Percentiles rank a stretch among this genome's conserved stretches.
These are phyloP conservation scores for Hypholoma sublateritium DNA, from an alignment of 768 basidiomycete genomes.

Conservation along the genomic window DNA sequence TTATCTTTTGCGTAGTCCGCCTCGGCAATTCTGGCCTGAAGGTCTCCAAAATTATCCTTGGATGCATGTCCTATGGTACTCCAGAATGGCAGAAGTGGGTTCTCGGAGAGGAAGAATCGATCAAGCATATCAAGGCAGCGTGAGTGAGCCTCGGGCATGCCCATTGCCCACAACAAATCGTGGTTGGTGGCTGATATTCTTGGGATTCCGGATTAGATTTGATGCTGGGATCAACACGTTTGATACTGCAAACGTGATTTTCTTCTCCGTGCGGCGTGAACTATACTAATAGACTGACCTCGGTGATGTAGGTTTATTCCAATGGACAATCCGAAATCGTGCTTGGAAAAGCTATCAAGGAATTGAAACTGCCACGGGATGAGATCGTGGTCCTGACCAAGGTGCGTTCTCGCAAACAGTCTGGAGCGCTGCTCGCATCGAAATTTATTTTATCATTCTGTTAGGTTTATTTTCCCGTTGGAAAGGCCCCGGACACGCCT, in stretches of 20 bases:
- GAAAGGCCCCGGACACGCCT: constrained; percentile 17
- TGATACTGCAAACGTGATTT: constrained; percentile 50
- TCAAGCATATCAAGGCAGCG: constrained; percentile 54
- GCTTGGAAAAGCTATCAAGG: constrained; percentile 71
- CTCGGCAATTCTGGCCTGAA: constrained; percentile 4
- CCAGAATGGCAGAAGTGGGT: constrained; percentile 52
- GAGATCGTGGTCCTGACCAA: constrained; percentile 84
- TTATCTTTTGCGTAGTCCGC: not conserved
- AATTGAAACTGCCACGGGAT: constrained; percentile 65
- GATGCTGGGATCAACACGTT: constrained; percentile 65
- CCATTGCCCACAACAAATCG: not conserved
- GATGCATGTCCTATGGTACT: constrained; percentile 51
- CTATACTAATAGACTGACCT: not conserved
- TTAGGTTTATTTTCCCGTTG: constrained; percentile 31
- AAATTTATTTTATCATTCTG: not conserved
- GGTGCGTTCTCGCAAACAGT: constrained; percentile 3
- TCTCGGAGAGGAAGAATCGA: constrained; percentile 46
- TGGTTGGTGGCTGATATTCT: not conserved
- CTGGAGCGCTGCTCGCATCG: not conserved
- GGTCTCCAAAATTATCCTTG: constrained; percentile 7
- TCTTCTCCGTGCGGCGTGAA: not conserved
- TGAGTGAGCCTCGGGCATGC: constrained; percentile 19
- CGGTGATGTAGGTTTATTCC: constrained; percentile 51
- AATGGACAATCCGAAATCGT: constrained; percentile 67
- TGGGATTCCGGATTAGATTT: constrained; percentile 31